Evolutionary conservation across 73 alveolate species (phyloP), one percentile per base, ranked within the genome.

Genomic region (Breviolum minutum): DNA sequence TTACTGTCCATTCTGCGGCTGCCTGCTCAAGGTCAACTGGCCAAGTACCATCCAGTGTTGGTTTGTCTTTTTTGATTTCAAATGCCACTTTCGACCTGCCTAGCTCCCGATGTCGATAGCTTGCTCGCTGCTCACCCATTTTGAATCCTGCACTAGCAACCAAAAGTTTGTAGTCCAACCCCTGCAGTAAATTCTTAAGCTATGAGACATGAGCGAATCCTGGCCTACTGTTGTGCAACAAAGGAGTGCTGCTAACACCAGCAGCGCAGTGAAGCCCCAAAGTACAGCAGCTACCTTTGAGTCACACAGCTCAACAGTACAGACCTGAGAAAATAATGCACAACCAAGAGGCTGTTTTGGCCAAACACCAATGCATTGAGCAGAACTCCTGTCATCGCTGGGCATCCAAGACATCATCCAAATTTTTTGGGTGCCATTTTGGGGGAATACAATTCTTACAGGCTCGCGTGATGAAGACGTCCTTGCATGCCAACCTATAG

Each of bases 401-500:
- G 54, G 22, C 77, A 61, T 60, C 30, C 54, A 8, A 48, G 20
- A 13, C n/a, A 48, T 30, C n/a, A 48, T 30, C 20, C 95, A 11
- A 7, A 19, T 0, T 63, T 62, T 29, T 71, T 48, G 11, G 26
- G 86, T 60, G 7, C 27, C 63, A n/a, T 77, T 77, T 30, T 9
- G 63, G 63, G 5, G 86, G 19, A 40, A 40, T 40, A 40, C 54
- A 40, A 40, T 40, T 27, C 30, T 26, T 3, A n/a, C 63, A 77
- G 19, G 66, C 87, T 79, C 26, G 29, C 14, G 62, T 30, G 16
- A 40, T 7, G 20, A 7, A 48, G 3, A 12, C 17, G 93, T 60
- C 97, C 97, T 91, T 70, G 88, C 97, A 91, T 30, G 97, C 97
- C 62, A 91, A 60, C 70, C 97, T 79, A 54, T 73, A 91, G 77